Conservation (phyloP, 1,284 basidiomycete species). For the Volvariella surrecta region DNA sequence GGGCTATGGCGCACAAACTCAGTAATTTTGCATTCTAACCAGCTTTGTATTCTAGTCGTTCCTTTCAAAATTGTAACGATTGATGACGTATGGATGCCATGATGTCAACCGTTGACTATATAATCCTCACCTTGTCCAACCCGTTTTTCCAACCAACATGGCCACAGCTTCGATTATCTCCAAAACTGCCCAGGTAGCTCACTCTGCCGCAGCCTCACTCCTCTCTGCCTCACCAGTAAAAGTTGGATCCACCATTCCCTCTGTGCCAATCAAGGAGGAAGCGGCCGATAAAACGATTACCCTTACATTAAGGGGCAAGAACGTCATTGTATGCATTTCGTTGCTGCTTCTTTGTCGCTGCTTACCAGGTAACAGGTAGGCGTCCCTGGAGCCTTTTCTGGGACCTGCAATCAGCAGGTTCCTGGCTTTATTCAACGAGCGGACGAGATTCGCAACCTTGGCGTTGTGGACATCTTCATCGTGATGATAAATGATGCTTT, state of each 20-base stretch:
- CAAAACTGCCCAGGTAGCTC: constrained; percentile 40
- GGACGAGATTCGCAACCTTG: constrained; percentile 58
- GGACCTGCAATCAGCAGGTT: constrained; percentile 43
- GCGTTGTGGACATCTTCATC: constrained; percentile 62
- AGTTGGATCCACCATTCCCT: constrained; percentile 36
- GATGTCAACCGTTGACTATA: neutral
- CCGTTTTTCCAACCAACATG: constrained; percentile 24
- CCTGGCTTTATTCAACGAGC: constrained; percentile 58
- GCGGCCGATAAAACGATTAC: constrained; percentile 40
- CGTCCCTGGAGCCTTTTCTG: constrained; percentile 58
- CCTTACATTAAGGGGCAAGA: constrained; percentile 56
- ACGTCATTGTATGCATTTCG: constrained; percentile 51
- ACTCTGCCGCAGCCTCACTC: constrained; percentile 41
- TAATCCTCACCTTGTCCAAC: neutral
- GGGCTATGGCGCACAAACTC: constrained; percentile 67
- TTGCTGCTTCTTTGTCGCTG: neutral
- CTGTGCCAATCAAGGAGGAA: constrained; percentile 47
- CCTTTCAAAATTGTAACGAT: neutral
- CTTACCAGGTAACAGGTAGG: constrained; percentile 34
- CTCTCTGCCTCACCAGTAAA: constrained; percentile 40
- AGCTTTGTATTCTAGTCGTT: neutral
- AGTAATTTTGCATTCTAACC: constrained; percentile 18
- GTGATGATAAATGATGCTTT: constrained; percentile 69
- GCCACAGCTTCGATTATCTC: constrained; percentile 32
- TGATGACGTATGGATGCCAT: neutral